Conservation (phyloP, 2,329 filamentous ascomycete species). For the Diaporthe vexans region DNA sequence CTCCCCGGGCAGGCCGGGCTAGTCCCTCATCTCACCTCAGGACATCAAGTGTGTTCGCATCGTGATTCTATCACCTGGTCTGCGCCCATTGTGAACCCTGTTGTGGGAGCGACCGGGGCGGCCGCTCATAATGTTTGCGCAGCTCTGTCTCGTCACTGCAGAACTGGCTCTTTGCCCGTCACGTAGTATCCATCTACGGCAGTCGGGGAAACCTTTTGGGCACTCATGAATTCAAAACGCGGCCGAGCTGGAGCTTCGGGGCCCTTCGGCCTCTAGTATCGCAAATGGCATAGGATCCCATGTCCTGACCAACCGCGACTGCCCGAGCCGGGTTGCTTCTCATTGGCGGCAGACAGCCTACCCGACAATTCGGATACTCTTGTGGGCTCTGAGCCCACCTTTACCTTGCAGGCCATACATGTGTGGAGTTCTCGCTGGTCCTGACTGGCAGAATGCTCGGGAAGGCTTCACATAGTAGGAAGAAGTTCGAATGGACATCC, state of each 20-base stretch:
- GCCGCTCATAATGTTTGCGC: background rate
- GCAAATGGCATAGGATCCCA: slow-evolving; percentile 26
- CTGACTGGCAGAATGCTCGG: background rate
- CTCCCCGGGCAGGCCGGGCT: background rate
- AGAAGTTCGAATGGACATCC: background rate
- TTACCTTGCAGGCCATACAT: slow-evolving; percentile 4
- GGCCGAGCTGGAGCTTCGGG: background rate
- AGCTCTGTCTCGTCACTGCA: background rate
- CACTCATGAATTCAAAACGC: background rate
- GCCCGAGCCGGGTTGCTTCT: background rate
- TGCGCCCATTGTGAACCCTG: background rate
- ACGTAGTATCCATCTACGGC: background rate
- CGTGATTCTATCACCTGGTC: background rate
- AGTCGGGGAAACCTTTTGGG: slow-evolving; percentile 17
- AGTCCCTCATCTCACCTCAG: background rate
- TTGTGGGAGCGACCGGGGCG: background rate
- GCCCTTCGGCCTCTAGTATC: slow-evolving; percentile 3
- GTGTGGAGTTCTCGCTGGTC: background rate
- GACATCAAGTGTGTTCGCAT: background rate
- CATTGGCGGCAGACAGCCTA: slow-evolving; percentile 20
- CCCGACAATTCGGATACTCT: slow-evolving; percentile 12
- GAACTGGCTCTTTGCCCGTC: background rate
- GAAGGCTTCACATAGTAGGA: background rate
- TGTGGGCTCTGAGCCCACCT: background rate
- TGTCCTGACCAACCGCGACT: background rate